Evolutionary conservation across 2,329 filamentous ascomycete species (phyloP).

Genomic region (Xylaria sp.): DNA sequence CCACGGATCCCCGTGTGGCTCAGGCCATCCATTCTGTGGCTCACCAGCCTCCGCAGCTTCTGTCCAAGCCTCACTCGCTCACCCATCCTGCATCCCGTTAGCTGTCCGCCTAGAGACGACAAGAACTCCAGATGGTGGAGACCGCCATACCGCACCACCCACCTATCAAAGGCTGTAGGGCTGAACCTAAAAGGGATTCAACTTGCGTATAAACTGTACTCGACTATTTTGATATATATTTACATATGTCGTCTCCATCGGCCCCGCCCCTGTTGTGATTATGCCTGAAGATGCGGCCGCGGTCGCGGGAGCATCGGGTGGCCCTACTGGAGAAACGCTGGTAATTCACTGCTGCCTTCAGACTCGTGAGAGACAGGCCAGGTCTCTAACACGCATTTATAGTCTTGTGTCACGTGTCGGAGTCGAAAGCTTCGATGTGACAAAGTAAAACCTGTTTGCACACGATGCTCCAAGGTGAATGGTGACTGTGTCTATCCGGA

Average conservation of each 20-base stretch:
- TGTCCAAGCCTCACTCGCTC: slow-evolving; percentile 1
- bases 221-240: not conserved
- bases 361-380: slow-evolving; percentile 16
- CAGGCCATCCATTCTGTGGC: not conserved
- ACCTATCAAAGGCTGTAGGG: slow-evolving; percentile 17
- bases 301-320: slow-evolving; percentile 30
- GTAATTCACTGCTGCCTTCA: slow-evolving; percentile 37
- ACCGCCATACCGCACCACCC: slow-evolving; percentile 13
- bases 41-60: not conserved
- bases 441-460: slow-evolving; percentile 79
- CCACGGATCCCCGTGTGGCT: slow-evolving; percentile 3
- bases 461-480: slow-evolving; percentile 78
- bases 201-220: not conserved
- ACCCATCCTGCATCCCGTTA: too few relatives aligned
- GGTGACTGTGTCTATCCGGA: slow-evolving; percentile 89
- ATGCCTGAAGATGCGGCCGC: slow-evolving; percentile 41
- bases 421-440: slow-evolving; percentile 90
- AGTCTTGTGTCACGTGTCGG: slow-evolving; percentile 67
- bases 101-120: not conserved
- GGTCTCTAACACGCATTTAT: slow-evolving; percentile 35
- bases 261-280: slow-evolving; percentile 18
- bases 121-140: slow-evolving; percentile 7
- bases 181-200: slow-evolving; percentile 9
- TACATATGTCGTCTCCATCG: not conserved
- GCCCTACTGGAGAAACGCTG: slow-evolving; percentile 41